Evolutionary conservation across 2,329 filamentous ascomycete genomes (phyloP), one percentile per base, ranked within the genome.

Genomic region (Dactylellina haptotyla): DNA sequence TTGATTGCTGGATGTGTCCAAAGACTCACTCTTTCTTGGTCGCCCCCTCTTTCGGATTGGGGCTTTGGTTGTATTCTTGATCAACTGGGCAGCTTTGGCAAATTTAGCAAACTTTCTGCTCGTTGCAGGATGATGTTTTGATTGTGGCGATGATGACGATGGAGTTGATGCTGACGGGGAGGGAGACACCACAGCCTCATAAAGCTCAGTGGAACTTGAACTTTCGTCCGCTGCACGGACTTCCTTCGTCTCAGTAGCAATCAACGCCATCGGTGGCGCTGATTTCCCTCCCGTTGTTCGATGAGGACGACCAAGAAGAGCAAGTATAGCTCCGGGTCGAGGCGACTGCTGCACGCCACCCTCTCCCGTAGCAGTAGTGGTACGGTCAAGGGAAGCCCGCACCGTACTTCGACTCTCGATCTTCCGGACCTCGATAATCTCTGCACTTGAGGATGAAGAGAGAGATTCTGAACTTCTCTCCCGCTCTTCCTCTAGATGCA

Each of bases 241-340:
- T 23, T 25, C 32, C 25, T 20, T 20, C 10, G 41, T 20, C 18
- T 46, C 41, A 20, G n/a, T 9, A 39, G 16, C 32, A 16, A 54
- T 23, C 6, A 26, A 16, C 14, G 1, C 10, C 25, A 54, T 37
- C 50, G 30, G 37, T 39, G 50, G 30, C 2, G 30, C 6, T 8
- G 50, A 23, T 18, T 54, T 54, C n/a, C 50, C 50, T 3, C 50
- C 50, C n/a, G n/a, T n/a, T n/a, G n/a, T n/a, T 8, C n/a, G 9
- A n/a, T 34, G 26, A 18, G n/a, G 20, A 50, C 4, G 41, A 41
- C 37, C 1, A 16, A 16, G 37, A n/a, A n/a, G 37, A 46, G 43
- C 12, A 34, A 14, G 32, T 34, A 18, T 9, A 46, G 12, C 43
- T n/a, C 20, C 20, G 4, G 43, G 43, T 20, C 9, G 43, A 20